Conservation (phyloP, 1,284 basidiomycete genomes). For the Laetiporus sulphureus region DNA sequence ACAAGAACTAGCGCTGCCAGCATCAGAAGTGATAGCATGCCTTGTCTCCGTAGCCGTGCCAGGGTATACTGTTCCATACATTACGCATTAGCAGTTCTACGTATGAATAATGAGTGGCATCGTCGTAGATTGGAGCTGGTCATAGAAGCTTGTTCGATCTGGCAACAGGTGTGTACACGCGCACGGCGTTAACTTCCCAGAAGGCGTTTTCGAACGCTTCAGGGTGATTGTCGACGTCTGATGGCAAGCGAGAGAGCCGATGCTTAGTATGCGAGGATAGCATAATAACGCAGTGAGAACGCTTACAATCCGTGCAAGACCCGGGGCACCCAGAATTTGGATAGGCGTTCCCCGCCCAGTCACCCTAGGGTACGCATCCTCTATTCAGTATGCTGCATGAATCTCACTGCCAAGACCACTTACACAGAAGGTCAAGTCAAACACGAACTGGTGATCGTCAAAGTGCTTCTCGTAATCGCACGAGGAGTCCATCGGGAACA, state of each 20-base stretch:
- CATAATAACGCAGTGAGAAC: background rate
- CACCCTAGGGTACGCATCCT: conserved; percentile 33
- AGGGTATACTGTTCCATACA: too few species aligned
- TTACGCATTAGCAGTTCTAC: too few species aligned
- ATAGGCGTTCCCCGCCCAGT: conserved; percentile 38
- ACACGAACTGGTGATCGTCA: conserved; percentile 41
- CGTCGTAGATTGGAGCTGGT: too few species aligned
- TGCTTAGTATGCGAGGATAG: conserved; percentile 2
- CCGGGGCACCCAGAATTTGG: conserved; percentile 29
- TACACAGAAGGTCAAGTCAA: conserved; percentile 50
- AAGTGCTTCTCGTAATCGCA: conserved; percentile 42
- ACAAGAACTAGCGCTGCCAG: too few species aligned
- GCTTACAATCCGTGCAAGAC: conserved; percentile 37
- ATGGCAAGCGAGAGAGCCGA: background rate
- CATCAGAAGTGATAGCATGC: too few species aligned
- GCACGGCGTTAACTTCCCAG: conserved; percentile 56
- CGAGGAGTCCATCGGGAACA: conserved; percentile 35
- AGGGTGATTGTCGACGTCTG: conserved; percentile 52
- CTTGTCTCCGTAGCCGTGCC: too few species aligned
- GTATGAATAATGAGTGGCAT: too few species aligned
- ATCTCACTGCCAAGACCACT: conserved; percentile 15
- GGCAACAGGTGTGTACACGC: conserved; percentile 38
- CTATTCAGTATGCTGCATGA: background rate
- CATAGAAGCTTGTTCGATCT: too few species aligned
- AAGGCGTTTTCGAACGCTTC: conserved; percentile 48